Percentiles rank a stretch among this genome's conserved stretches.
phyloP scores from a whole-genome alignment of 2,329 filamentous ascomycete species.

The Aspergillus cejpii region DNA sequence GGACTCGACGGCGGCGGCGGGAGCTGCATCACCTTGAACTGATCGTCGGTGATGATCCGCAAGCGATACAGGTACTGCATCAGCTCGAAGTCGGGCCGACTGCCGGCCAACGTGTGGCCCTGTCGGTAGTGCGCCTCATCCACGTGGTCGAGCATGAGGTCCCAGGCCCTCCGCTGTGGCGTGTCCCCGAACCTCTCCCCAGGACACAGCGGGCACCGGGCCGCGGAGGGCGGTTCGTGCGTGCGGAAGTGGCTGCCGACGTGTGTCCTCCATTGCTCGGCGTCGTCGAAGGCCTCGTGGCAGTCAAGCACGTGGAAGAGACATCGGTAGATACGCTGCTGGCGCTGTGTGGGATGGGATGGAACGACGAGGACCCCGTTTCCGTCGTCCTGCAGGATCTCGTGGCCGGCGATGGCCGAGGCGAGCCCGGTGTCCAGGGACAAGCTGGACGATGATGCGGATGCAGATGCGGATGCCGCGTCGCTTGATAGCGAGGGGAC shows the following conservation, averaged over 20 bases:
- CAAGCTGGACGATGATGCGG: conserved; percentile 24
- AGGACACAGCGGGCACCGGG: conserved; percentile 42
- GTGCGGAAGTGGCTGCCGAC: conserved; percentile 42
- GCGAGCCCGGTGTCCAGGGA: conserved; percentile 28
- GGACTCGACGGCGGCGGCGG: conserved; percentile 33
- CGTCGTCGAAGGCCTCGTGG: conserved; percentile 34
- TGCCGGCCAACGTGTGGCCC: conserved; percentile 38
- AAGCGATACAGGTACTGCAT: conserved; percentile 42
- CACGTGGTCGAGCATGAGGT: conserved; percentile 40
- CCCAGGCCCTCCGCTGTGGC: conserved; percentile 33
- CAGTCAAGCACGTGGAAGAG: conserved; percentile 44
- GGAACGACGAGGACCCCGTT: conserved; percentile 27
- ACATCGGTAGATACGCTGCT: conserved; percentile 28
- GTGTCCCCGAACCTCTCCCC: conserved; percentile 17
- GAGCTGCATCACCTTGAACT: conserved; percentile 42
- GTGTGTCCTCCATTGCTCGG: conserved; percentile 39
- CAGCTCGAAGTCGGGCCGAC: conserved; percentile 39
- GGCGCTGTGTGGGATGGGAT: conserved; percentile 6
- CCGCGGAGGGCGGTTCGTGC: conserved; percentile 35
- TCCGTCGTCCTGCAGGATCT: conserved; percentile 25
- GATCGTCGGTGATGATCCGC: conserved; percentile 39
- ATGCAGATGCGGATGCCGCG: conserved; percentile 21
- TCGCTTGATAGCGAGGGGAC: conserved; percentile 30
- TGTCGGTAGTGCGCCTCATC: conserved; percentile 36
- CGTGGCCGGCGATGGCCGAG: conserved; percentile 18